Base-by-base conservation (phyloP, 2,329 filamentous ascomycete species). In the Xylaria polymorpha region DNA sequence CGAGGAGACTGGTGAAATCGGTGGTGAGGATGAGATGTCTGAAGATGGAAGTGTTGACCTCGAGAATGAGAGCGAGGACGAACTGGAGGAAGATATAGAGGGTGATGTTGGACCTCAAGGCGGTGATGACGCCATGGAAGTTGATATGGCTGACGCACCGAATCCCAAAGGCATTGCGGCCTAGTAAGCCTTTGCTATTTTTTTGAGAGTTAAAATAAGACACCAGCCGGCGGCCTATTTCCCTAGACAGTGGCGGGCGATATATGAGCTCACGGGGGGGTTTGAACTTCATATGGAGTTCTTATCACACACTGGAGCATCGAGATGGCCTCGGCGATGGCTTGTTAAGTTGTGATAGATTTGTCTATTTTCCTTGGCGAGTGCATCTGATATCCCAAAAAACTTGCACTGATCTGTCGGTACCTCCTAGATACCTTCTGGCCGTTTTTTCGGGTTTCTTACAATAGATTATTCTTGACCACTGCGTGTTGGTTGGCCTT, bases 11-110 rank as follows among this genome's bases (percentile, higher is more conserved):
- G 81, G 81, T 46, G 83, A 77, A 59, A 72, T 84, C 51, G 88
- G 83, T 29, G 87, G 91, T 44, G 90, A 91, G 59, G 88, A 90
- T n/a, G 88, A 88, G 64, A 82, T 81, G 67, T 90, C 88, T 46
- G 90, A 93, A 63, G 90, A 87, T 63, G 91, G 88, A 71, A 91
- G 88, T 75, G 91, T 92, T 77, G 91, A 92, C 77, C 86, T 92
- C 39, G 91, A 92, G 77, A 89, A 89, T 60, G 90, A 92, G 78
- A 91, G 86, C 73, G 88, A 87, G 67, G 90, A 90, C 50, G 88
- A 88, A 63, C 88, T 91, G 4, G 87, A 89, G 46, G 88, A 90
- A 66, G 89, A 89, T 9, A 84, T 87, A 8, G 81, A 82, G 64
- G 81, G 77, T 25, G 81, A 79, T 44, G 81, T 74, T 29, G 81